Conservation (phyloP, 1,284 basidiomycete species). For the Ustilago tritici region DNA sequence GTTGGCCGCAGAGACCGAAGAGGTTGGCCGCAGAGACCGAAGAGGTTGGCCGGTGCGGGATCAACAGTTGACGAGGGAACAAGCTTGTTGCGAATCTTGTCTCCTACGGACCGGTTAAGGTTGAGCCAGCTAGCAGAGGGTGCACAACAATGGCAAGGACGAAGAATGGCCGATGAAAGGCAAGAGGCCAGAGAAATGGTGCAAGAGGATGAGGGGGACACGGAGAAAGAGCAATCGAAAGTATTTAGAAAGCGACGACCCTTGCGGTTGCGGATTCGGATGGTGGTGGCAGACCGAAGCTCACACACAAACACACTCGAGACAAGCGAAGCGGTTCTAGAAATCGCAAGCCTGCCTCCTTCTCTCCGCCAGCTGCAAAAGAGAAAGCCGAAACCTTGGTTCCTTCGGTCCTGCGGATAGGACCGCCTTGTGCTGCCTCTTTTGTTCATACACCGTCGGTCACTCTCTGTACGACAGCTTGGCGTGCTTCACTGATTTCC, state of each 20-base stretch:
- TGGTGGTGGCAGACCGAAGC: not conserved
- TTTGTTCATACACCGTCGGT: not conserved
- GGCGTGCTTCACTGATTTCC: not conserved
- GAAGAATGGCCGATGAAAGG: not conserved
- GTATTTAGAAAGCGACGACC: conserved; percentile 30
- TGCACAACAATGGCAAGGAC: not conserved
- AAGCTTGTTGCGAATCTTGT: not conserved
- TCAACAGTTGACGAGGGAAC: not conserved
- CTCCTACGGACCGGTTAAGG: not conserved
- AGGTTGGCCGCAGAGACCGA: not conserved
- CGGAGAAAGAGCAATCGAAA: not conserved
- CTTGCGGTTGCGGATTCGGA: conserved; percentile 24
- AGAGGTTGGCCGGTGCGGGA: not conserved
- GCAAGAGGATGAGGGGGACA: conserved; percentile 4
- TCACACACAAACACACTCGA: not conserved
- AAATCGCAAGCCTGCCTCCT: not conserved
- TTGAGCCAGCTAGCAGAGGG: not conserved
- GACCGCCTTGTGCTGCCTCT: not conserved
- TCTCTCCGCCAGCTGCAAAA: not conserved
- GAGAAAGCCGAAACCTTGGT: conserved; percentile 9
- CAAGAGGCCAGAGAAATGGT: not conserved
- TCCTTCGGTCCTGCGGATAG: conserved; percentile 6
- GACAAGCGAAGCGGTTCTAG: conserved; percentile 15
- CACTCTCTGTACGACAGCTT: not conserved
- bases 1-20: not conserved